Base-by-base conservation (phyloP, 192 early-diverging fungal species). In the Entomortierella beljakovae region DNA sequence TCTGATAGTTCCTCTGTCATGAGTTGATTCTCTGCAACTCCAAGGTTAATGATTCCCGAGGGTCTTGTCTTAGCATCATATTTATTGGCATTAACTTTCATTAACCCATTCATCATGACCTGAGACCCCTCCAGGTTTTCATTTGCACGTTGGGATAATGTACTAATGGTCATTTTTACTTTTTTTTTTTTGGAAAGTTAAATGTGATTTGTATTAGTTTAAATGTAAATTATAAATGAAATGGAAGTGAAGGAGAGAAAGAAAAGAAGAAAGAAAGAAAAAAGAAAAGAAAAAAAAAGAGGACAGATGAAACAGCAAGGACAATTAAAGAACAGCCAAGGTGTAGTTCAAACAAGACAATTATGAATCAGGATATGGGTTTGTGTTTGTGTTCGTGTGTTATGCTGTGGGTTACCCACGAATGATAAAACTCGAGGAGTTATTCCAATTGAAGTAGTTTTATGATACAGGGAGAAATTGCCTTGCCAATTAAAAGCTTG, bases 21-120 rank as follows among this genome's bases (percentile, higher is more conserved):
- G 25, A 94, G 86, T 52, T 81, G 62, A 74, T 96, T 97, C 57
- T 93, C 90, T 25, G 95, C 95, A 1, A 92, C 82, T 37, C 94
- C 94, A 1, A 94, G 81, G 57, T 95, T 95, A 62, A 97, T 83
- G 61, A 95, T 89, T 22, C 94, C 95, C 13, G 54, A 40, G 4
- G 88, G 88, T 59, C 94, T 95, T 33, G 53, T 51, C 11, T 64
- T 56, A 29, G 64, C 31, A 61, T 82, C 40, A 52, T 49, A 76
- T 59, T 76, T 76, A 64, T 76, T 51, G n/a, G 64, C 7, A 57
- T 76, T 68, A 6, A 50, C 64, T 52, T 51, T 59, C 5, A 54
- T 49, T 7, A 67, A 51, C 2, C 72, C 72, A 16, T 76, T 59
- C 5, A 68, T 57, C 72, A 76, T 76, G 16, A 68, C 20, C 11